Conservation (phyloP, 2,329 filamentous ascomycete genomes). For the Colletotrichum chlorophyti region DNA sequence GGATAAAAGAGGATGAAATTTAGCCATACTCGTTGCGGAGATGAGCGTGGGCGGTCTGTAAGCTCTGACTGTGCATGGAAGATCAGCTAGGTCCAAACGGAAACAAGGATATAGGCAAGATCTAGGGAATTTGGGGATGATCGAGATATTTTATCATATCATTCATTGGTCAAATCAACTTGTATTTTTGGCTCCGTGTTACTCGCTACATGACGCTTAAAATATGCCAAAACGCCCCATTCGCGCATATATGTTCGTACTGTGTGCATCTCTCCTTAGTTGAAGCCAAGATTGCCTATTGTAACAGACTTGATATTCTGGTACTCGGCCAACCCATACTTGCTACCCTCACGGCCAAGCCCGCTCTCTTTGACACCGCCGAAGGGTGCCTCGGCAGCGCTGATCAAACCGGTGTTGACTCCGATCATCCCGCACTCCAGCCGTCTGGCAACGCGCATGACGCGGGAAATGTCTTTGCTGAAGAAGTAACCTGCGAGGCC, state of each 20-base stretch:
- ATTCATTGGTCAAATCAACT: no score
- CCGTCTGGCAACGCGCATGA: constrained; percentile 51
- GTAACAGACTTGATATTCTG: constrained; percentile 33
- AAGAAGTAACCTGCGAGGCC: constrained; percentile 78
- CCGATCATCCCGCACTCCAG: constrained; percentile 54
- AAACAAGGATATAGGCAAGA: no score
- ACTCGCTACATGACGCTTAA: no score
- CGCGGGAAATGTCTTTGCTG: constrained; percentile 50
- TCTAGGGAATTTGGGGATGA: no score
- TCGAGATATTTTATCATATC: no score
- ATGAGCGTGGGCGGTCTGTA: not conserved
- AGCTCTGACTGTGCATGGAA: not conserved
- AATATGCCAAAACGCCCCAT: no score
- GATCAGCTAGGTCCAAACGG: not conserved
- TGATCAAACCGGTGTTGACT: constrained; percentile 42
- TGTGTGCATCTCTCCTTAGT: not conserved
- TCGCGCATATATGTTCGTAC: no score
- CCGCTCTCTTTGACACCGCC: constrained; percentile 45
- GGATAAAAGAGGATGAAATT: no score
- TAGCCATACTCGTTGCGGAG: no score
- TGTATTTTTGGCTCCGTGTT: no score
- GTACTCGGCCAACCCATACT: constrained; percentile 40
- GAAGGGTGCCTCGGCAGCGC: constrained; percentile 41
- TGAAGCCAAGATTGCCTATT: constrained; percentile 7
- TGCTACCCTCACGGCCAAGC: constrained; percentile 41